Evolutionary conservation across 164 flowering plant species (phyloP).

Genomic region (Vitis riparia): DNA sequence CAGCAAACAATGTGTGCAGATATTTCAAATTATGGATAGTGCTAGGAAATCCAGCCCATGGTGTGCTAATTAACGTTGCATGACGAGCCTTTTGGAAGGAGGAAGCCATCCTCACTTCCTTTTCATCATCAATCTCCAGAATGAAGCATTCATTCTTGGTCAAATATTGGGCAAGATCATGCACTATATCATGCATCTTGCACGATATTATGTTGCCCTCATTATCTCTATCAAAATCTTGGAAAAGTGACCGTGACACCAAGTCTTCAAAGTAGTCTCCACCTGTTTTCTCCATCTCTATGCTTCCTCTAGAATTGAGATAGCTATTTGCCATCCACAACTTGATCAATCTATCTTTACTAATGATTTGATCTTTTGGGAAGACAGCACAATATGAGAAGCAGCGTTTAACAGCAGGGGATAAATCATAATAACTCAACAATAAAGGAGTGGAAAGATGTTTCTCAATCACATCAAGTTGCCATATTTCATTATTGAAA

Average conservation of each 20-base stretch:
- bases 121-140: neutral
- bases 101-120: neutral
- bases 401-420: constrained; percentile 8
- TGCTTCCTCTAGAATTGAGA: neutral
- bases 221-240: constrained; percentile 11
- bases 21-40: neutral
- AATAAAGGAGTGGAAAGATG: constrained; percentile 15
- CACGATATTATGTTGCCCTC: neutral
- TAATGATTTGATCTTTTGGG: constrained; percentile 7
- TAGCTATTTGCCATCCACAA: constrained; percentile 20
- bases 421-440: constrained; percentile 18
- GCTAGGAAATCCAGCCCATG: neutral
- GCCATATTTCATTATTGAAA: constrained; percentile 16
- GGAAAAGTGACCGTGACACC: constrained; percentile 10
- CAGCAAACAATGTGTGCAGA: constrained; percentile 1
- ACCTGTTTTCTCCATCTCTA: neutral
- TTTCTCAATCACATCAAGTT: neutral
- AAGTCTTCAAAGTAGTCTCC: constrained; percentile 8
- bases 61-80: neutral
- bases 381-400: constrained; percentile 25
- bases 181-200: constrained; percentile 16
- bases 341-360: constrained; percentile 2
- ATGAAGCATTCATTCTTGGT: neutral
- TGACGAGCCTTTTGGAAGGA: neutral
- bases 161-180: constrained; percentile 10